Percentiles rank a stretch among this genome's conserved stretches.
phyloP scores from a whole-genome alignment of 1,284 basidiomycete genomes.

The Nidula niveotomentosa region DNA sequence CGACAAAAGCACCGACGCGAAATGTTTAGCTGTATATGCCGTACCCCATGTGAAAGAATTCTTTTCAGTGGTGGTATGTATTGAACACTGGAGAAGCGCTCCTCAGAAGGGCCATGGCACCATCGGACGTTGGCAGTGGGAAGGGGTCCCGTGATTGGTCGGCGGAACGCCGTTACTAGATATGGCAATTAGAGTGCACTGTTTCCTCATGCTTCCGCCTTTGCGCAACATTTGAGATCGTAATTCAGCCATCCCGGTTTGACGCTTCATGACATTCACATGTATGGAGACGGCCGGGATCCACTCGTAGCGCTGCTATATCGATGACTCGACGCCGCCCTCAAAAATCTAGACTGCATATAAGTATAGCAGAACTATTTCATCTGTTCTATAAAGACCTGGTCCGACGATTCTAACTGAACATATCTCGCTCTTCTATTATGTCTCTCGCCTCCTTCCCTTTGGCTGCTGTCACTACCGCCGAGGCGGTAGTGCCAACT shows the following conservation, averaged over 20 bases:
- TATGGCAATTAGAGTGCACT: slow-evolving; percentile 19
- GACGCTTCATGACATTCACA: slow-evolving; percentile 23
- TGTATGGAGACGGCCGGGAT: slow-evolving; percentile 8
- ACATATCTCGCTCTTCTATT: slow-evolving; percentile 8
- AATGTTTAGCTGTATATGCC: not conserved
- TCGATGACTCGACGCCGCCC: not conserved
- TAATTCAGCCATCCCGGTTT: slow-evolving; percentile 15
- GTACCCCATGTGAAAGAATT: slow-evolving; percentile 1
- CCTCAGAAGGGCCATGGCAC: slow-evolving; percentile 1
- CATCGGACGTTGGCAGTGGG: not conserved
- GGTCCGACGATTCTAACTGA: slow-evolving; percentile 6
- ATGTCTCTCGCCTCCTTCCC: slow-evolving; percentile 6
- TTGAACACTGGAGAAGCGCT: not conserved
- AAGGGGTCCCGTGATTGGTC: slow-evolving; percentile 25
- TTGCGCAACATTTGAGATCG: slow-evolving; percentile 10
- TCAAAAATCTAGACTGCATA: slow-evolving; percentile 5
- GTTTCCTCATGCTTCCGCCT: slow-evolving; percentile 23
- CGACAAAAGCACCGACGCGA: not conserved
- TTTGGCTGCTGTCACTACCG: slow-evolving; percentile 10
- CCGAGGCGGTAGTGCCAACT: slow-evolving; percentile 4
- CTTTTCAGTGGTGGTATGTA: not conserved
- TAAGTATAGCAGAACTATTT: slow-evolving; percentile 11
- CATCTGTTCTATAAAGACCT: slow-evolving; percentile 21
- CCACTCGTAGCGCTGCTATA: too few relatives aligned
- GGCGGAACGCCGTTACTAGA: slow-evolving; percentile 31